A percentile compares a stretch with the other conserved stretches of the same genome.
phyloP scores from a whole-genome alignment of 2,329 filamentous ascomycete genomes.

The Cladosporium sp. region DNA sequence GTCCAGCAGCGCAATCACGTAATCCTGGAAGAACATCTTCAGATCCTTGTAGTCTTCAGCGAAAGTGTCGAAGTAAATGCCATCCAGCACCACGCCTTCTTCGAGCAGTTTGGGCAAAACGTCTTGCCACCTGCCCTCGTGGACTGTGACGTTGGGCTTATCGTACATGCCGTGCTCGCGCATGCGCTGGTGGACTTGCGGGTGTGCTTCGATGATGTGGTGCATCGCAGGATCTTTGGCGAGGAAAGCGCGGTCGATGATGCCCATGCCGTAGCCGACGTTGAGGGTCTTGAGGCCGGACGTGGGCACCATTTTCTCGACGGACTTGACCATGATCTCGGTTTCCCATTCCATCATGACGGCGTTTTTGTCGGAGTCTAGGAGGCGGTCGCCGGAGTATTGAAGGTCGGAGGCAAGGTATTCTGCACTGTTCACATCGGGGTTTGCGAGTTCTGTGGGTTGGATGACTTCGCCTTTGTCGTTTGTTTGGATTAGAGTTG shows the following conservation, averaged over 20 bases:
- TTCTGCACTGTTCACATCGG: slow-evolving; percentile 47
- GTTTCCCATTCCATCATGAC: slow-evolving; percentile 58
- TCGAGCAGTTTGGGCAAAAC: slow-evolving; percentile 47
- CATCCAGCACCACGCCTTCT: slow-evolving; percentile 47
- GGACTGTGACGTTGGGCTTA: slow-evolving; percentile 50
- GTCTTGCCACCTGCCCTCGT: slow-evolving; percentile 53
- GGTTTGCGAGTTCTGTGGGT: slow-evolving; percentile 34
- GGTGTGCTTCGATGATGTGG: slow-evolving; percentile 55
- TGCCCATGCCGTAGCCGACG: slow-evolving; percentile 54
- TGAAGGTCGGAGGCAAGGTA: slow-evolving; percentile 51
- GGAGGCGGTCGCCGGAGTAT: slow-evolving; percentile 48
- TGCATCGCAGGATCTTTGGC: slow-evolving; percentile 45
- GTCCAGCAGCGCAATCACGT: slow-evolving; percentile 76
- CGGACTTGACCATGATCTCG: slow-evolving; percentile 49
- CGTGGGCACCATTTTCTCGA: slow-evolving; percentile 43
- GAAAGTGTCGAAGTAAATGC: slow-evolving; percentile 94
- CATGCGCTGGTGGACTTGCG: slow-evolving; percentile 48
- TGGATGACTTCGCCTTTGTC: slow-evolving; percentile 30
- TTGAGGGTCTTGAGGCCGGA: slow-evolving; percentile 49
- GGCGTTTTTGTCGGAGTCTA: slow-evolving; percentile 51
- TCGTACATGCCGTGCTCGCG: slow-evolving; percentile 49
- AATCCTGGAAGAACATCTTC: slow-evolving; percentile 82
- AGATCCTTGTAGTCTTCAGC: slow-evolving; percentile 89
- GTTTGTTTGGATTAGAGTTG: slow-evolving; percentile 29
- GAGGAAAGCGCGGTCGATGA: slow-evolving; percentile 51